Base-by-base conservation (phyloP, 805 yeast species). In the Ogataea glucozyma region DNA sequence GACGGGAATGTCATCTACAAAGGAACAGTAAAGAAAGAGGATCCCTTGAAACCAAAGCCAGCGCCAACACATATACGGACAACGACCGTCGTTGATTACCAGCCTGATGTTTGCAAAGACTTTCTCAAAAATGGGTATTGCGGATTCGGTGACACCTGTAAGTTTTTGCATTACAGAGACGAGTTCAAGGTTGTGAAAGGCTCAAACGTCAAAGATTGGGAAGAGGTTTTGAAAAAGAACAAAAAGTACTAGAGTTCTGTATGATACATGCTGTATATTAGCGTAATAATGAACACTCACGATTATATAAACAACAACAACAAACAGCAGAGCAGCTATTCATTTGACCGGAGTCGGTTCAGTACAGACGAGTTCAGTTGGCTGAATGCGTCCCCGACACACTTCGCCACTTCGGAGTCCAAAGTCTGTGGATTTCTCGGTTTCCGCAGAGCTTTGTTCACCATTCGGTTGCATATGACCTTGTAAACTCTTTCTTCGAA, bases 121-220 rank as follows among this genome's bases (percentile, higher is more conserved):
- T 93, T 76, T 62, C 76, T 80, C 45, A 85, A 84, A 52, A 90
- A 95, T 0, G 99, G 99, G 0, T 90, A 81, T 59, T 93, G 99
- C 72, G 97, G 97, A 5, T 93, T 84, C 61, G 99, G 99, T 7
- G 99, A 93, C 55, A 84, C 93, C 26, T 93, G 99, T 69, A 93
- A 93, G 66, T 93, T 93, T 62, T 62, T 91, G 26, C 99, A 93
- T 60, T 78, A 87, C 12, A 68, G 99, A 63, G 97, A 88, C 53
- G 96, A 88, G 57, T 85, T 82, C 65, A 79, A 83, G 45, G 61
- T 83, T 6, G 76, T 44, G 6, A 56, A 53, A 37, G 61, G 73
- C 20, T 72, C 71, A 45, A 47, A 49, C 19, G 34, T 22, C 6
- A 45, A 46, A 18, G 95, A 87, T 33, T 87, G 96, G 96, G 84